Evolutionary conservation across 805 yeast species (phyloP).

Genomic region (Wickerhamomyces pijperi): DNA sequence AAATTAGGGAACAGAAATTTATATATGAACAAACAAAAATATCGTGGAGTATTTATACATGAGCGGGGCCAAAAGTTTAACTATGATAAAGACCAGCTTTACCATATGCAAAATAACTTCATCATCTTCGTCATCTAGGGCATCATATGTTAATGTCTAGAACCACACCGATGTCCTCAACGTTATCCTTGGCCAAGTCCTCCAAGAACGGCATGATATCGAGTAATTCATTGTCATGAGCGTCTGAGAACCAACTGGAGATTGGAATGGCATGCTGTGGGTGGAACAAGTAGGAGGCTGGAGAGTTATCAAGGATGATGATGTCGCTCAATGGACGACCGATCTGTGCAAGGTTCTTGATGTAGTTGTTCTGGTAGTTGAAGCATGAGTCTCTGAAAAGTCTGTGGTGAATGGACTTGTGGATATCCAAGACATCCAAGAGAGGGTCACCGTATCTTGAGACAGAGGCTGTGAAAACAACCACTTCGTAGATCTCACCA

Average conservation of each 20-base stretch:
- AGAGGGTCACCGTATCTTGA: slow-evolving; percentile 94
- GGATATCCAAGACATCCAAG: slow-evolving; percentile 75
- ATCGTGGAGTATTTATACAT: no score
- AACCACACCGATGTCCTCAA: slow-evolving; percentile 77
- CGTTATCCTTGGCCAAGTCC: slow-evolving; percentile 62
- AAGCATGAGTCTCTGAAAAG: slow-evolving; percentile 90
- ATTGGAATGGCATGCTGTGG: slow-evolving; percentile 97
- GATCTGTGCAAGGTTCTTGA: slow-evolving; percentile 85
- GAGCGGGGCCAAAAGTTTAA: no score
- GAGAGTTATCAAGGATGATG: slow-evolving; percentile 92
- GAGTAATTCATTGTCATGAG: slow-evolving; percentile 89
- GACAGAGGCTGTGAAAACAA: slow-evolving; percentile 94
- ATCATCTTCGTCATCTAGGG: no score
- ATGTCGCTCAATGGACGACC: slow-evolving; percentile 84
- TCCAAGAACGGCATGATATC: slow-evolving; percentile 87
- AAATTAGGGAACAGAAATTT: neutral
- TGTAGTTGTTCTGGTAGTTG: slow-evolving; percentile 88
- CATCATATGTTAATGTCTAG: slow-evolving; percentile 52
- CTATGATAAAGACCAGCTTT: neutral
- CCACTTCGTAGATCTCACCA: slow-evolving; percentile 85
- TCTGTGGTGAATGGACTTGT: slow-evolving; percentile 74
- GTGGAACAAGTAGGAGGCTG: slow-evolving; percentile 95
- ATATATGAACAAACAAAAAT: neutral
- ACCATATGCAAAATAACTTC: neutral
- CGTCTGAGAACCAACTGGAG: slow-evolving; percentile 96